Evolutionary conservation across 208 protist genomes (phyloP), one percentile per base, ranked within the genome.

Genomic region (Phytomonas francai): DNA sequence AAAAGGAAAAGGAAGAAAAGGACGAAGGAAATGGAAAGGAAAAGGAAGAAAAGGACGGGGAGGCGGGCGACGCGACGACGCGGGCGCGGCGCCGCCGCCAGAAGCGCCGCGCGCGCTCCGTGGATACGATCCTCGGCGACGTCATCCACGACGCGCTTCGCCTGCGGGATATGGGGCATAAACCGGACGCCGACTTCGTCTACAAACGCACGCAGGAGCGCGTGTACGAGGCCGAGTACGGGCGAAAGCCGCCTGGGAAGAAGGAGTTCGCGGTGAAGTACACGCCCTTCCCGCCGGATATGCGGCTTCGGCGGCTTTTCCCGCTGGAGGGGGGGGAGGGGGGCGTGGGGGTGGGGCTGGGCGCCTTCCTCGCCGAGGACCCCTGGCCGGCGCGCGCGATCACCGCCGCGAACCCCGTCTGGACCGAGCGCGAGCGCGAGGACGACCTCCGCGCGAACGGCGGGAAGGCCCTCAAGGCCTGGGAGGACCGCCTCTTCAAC

Each of bases 171-270:
- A 77, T 81, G 73, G 89, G 89, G n/a, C 73, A 92, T 65, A 88
- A 91, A 73, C 83, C 89, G 11, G 79, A 76, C 22, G 61, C 78
- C 7, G 85, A 94, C 68, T 94, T 94, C 73, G 76, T 94, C 11
- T 92, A 94, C 77, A 91, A 94, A 67, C 81, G 81, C 0, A 82
- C 85, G 11, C 89, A 91, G 75, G 85, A 94, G 70, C 81, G 86
- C 34, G 76, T 92, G 60, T 94, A 94, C 71, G 89, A 91, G 74
- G 85, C 80, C 70, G 81, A 91, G 77, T 88, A 92, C 69, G 89
- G 89, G 14, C 76, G 74, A 49, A 90, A 91, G 67, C 84, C 84
- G 6, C 81, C 88, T 4, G 87, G 72, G 56, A 64, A 75, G 57
- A 87, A 81, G 72, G 88, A 94, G 16, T 71, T 75, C 56, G 80